Evolutionary conservation across 2,329 filamentous ascomycete genomes (phyloP).

Genomic region (Penicillium digitatum): DNA sequence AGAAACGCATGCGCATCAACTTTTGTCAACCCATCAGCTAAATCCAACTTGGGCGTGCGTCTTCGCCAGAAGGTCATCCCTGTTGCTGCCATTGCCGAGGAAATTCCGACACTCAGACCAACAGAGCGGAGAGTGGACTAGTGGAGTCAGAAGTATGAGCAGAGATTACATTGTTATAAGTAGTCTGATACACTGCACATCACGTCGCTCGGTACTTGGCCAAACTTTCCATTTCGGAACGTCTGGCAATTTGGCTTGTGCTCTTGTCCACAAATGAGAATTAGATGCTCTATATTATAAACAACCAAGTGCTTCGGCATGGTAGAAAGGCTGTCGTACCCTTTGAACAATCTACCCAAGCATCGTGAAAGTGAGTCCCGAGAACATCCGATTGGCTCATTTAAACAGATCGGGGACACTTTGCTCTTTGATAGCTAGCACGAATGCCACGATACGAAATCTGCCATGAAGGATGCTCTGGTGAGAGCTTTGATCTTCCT

Average conservation of each 20-base stretch:
- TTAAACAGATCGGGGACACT: background rate
- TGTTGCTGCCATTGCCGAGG: background rate
- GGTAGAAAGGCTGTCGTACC: background rate
- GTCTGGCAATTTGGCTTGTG: background rate
- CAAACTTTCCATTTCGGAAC: background rate
- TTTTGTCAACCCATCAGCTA: background rate
- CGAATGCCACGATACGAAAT: background rate
- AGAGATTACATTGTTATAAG: background rate
- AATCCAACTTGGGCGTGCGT: background rate
- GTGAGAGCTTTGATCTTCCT: background rate
- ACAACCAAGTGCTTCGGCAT: background rate
- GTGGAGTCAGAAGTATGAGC: background rate
- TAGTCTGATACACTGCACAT: background rate
- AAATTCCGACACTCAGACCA: background rate
- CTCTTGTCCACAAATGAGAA: too few species aligned
- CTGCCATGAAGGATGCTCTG: background rate
- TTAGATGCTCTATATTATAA: background rate
- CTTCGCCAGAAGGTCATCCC: background rate
- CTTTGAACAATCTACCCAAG: background rate
- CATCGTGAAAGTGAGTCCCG: background rate
- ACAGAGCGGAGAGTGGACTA: background rate
- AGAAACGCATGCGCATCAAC: background rate
- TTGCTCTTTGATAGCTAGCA: background rate
- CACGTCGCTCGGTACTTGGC: too few species aligned
- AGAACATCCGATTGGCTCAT: background rate